A percentile compares a stretch with the other conserved stretches of the same genome.
Evolutionary conservation across 306 rosid genomes (phyloP).

Genomic region (Carpinus viminea): DNA sequence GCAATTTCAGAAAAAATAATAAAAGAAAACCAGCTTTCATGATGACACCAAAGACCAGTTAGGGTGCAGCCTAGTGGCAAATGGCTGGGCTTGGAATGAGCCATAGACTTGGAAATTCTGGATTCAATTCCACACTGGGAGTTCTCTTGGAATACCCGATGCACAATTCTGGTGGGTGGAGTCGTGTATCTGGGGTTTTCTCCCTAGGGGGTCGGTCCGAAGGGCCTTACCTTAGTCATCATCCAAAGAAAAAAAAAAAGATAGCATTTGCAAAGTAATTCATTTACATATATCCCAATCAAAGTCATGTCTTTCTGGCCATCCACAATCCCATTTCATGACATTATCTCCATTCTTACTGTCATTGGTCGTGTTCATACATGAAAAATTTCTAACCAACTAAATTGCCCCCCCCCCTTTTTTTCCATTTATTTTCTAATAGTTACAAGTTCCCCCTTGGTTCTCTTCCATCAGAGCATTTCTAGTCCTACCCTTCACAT

Average conservation of each 20-base stretch:
- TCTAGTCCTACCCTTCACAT: neutral
- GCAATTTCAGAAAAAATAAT: neutral
- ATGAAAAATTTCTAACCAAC: neutral
- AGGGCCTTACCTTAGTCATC: no score
- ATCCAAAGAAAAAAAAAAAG: neutral
- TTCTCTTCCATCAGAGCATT: neutral
- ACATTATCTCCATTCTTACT: neutral
- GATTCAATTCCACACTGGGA: no score
- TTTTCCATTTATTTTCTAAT: no score
- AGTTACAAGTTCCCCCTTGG: no score
- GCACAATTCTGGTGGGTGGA: no score
- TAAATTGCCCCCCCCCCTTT: no score
- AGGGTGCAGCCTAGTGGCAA: no score
- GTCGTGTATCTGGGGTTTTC: no score
- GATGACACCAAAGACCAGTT: neutral
- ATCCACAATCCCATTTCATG: neutral
- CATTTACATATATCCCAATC: neutral
- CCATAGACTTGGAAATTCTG: no score
- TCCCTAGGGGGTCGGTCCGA: no score
- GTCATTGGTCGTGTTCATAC: neutral
- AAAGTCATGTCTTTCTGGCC: neutral
- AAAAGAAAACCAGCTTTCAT: neutral
- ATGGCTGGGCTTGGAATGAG: no score
- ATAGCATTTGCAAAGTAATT: neutral
- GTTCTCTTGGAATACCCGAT: no score